Conservation (phyloP, 495 filamentous ascomycete species). For the Daldinia vernicosa region DNA sequence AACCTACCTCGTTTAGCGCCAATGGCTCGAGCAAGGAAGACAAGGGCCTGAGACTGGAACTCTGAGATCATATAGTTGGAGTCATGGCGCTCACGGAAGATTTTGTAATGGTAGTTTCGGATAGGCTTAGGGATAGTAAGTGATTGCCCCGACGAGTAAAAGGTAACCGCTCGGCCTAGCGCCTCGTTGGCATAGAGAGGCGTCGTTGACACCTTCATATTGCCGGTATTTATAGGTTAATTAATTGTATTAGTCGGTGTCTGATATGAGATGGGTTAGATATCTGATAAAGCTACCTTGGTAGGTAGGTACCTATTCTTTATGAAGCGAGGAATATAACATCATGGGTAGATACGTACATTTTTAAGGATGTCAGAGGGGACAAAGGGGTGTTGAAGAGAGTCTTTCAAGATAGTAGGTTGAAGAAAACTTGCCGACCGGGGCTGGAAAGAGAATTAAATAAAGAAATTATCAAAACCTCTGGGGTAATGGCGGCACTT, state of each 20-base stretch:
- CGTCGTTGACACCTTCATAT: slow-evolving; percentile 47
- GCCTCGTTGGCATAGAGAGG: slow-evolving; percentile 46
- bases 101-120: slow-evolving; percentile 44
- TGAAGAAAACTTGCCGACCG: not conserved
- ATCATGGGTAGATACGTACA: not conserved
- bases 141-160: slow-evolving; percentile 47
- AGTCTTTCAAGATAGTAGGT: not conserved
- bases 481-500: not conserved
- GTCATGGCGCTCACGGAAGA: slow-evolving; percentile 32
- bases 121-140: slow-evolving; percentile 42
- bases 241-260: not conserved
- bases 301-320: not conserved
- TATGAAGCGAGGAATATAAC: not conserved
- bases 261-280: not conserved
- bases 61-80: slow-evolving; percentile 50
- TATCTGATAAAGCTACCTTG: not conserved
- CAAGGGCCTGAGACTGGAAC: slow-evolving; percentile 44
- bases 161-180: slow-evolving; percentile 40
- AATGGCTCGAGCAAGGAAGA: slow-evolving; percentile 44
- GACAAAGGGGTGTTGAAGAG: not conserved
- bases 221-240: slow-evolving; percentile 11
- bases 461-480: not conserved
- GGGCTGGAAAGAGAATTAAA: not conserved
- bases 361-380: too few relatives aligned
- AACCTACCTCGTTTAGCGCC: slow-evolving; percentile 50